These are phyloP conservation scores for Solanum aculeatissimum DNA, from an alignment of 305 asterid genomes.

Conservation along the genomic window DNA sequence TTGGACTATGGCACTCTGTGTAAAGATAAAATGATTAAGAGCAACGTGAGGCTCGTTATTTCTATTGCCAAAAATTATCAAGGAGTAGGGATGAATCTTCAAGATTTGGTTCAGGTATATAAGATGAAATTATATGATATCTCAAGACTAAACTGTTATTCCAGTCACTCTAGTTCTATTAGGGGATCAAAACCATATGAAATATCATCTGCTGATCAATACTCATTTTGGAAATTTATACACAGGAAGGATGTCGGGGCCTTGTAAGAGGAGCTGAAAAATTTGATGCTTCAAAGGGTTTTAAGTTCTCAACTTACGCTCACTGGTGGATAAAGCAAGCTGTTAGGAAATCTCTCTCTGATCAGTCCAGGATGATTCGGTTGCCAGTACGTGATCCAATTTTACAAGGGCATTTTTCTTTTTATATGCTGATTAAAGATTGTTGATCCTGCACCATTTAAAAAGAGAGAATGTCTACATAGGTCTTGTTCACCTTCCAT, in stretches of 20 bases:
- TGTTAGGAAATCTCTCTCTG: conserved; percentile 85
- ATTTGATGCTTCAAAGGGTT: conserved; percentile 90
- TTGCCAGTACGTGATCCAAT: conserved; percentile 52
- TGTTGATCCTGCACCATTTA: not conserved
- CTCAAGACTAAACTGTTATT: not conserved
- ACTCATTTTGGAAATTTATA: conserved; percentile 7
- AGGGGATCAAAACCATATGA: not conserved
- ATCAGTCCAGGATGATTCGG: conserved; percentile 81
- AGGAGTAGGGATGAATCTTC: conserved; percentile 89
- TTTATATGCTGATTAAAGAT: not conserved
- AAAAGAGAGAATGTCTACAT: not conserved
- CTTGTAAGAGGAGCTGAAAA: conserved; percentile 92
- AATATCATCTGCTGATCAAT: not conserved
- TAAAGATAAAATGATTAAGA: conserved; percentile 88
- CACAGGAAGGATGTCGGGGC: conserved; percentile 98
- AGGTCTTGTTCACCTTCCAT: not conserved
- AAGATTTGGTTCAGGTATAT: conserved; percentile 93
- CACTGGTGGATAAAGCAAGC: conserved; percentile 99
- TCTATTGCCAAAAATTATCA: conserved; percentile 92
- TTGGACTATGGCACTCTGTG: conserved; percentile 59
- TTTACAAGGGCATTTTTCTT: not conserved
- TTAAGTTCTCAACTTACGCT: conserved; percentile 95
- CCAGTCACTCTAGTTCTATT: not conserved
- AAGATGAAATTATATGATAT: not conserved
- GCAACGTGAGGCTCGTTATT: conserved; percentile 84